Evolutionary conservation across 176 grass and related monocot species (phyloP).

Genomic region (Puccinellia tenuiflora): DNA sequence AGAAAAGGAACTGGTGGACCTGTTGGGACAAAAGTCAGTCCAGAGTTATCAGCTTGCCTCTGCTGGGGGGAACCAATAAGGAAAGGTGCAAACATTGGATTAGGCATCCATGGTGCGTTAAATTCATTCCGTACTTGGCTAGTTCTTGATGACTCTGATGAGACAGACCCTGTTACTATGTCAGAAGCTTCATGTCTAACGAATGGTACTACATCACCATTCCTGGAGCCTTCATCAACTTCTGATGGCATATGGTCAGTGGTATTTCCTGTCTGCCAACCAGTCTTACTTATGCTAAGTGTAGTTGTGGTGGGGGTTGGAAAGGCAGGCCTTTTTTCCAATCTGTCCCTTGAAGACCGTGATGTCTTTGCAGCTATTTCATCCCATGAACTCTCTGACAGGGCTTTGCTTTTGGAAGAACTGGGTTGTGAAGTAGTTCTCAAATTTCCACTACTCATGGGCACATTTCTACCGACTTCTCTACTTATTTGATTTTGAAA

Average conservation of each 20-base stretch:
- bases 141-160: constrained; percentile 25
- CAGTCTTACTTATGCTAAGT: constrained; percentile 40
- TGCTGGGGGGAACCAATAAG: constrained; percentile 61
- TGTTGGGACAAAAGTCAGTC: constrained; percentile 59
- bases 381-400: constrained; percentile 50
- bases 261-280: constrained; percentile 51
- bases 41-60: constrained; percentile 58
- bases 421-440: constrained; percentile 32
- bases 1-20: constrained; percentile 65
- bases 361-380: constrained; percentile 36
- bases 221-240: constrained; percentile 39
- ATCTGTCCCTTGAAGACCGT: constrained; percentile 53
- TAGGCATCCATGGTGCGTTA: constrained; percentile 40
- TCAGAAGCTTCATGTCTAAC: constrained; percentile 54
- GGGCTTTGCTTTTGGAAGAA: constrained; percentile 49
- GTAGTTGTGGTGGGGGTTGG: constrained; percentile 9
- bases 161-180: constrained; percentile 29
- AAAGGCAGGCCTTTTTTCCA: constrained; percentile 57
- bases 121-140: constrained; percentile 53
- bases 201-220: constrained; percentile 35
- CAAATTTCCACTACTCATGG: constrained; percentile 28
- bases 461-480: constrained; percentile 31
- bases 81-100: constrained; percentile 60
- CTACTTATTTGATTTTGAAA: constrained; percentile 55
- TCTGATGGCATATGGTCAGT: constrained; percentile 38